Percentiles rank a stretch among this genome's conserved stretches.
Conservation (phyloP, 306 rosid species). For the Fragaria iinumae region DNA sequence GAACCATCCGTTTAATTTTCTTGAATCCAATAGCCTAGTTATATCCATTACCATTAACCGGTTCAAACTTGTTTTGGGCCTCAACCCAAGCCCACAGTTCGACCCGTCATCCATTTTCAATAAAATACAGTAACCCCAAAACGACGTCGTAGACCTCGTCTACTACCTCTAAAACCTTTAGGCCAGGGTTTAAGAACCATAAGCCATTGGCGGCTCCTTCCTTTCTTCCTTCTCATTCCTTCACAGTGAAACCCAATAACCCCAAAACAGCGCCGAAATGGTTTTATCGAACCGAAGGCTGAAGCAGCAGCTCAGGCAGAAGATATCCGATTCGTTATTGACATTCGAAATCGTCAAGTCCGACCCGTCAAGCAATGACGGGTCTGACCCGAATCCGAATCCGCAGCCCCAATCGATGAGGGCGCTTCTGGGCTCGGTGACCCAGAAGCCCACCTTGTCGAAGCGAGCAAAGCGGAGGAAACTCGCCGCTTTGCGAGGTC, state of each 20-base stretch:
- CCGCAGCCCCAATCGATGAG: slow-evolving; percentile 35
- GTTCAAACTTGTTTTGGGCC: not conserved
- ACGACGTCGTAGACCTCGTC: not conserved
- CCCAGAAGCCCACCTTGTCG: slow-evolving; percentile 54
- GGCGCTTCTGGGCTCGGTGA: slow-evolving; percentile 40
- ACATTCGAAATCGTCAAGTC: slow-evolving; percentile 25
- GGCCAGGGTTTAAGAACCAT: not conserved
- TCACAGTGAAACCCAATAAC: not conserved
- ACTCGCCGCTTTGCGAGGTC: slow-evolving; percentile 28
- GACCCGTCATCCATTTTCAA: not conserved
- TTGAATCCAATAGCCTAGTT: too few relatives aligned
- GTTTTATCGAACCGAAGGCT: slow-evolving; percentile 91
- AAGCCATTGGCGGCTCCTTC: slow-evolving; percentile 12
- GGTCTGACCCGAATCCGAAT: slow-evolving; percentile 22
- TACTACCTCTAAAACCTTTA: not conserved
- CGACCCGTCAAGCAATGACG: slow-evolving; percentile 12
- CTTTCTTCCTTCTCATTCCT: too few relatives aligned
- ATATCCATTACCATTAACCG: not conserved
- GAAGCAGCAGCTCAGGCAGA: slow-evolving; percentile 64
- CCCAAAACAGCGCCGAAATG: slow-evolving; percentile 30
- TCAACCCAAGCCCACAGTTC: not conserved
- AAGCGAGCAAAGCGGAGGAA: slow-evolving; percentile 75
- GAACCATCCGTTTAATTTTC: too few relatives aligned
- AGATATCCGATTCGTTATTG: slow-evolving; percentile 30
- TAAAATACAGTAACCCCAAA: not conserved